These are phyloP conservation scores for Puccinia triticina DNA, from an alignment of 1,284 basidiomycete species.

Conservation along the genomic window DNA sequence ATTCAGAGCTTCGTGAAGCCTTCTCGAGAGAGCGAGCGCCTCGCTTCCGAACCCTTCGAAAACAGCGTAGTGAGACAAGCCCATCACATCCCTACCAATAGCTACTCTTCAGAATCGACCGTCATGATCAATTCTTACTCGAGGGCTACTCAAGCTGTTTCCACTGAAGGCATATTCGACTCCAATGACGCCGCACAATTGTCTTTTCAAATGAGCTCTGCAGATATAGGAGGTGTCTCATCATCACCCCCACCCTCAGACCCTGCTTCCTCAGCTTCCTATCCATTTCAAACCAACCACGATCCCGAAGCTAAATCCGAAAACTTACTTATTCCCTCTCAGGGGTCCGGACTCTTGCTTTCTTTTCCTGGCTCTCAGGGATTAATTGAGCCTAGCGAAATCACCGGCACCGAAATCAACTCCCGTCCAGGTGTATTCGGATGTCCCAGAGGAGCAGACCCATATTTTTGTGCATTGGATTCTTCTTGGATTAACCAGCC, in stretches of 20 bases:
- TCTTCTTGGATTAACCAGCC: constrained; percentile 22
- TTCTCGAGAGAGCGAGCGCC: background rate
- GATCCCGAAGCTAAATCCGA: constrained; percentile 1
- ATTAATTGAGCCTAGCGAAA: background rate
- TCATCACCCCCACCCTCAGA: constrained; percentile 29
- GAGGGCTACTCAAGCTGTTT: background rate
- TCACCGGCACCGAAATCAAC: background rate
- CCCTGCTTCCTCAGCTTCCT: constrained; percentile 9
- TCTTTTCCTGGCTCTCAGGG: background rate
- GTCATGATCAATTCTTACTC: background rate
- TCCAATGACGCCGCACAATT: background rate
- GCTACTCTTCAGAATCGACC: constrained; percentile 1
- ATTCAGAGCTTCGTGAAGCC: background rate
- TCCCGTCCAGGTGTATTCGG: background rate
- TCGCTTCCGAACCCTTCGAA: background rate
- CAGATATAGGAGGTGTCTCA: constrained; percentile 20
- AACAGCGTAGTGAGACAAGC: background rate
- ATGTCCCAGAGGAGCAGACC: constrained; percentile 5
- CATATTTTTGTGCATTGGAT: background rate
- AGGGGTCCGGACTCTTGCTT: background rate
- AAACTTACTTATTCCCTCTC: constrained; percentile 9
- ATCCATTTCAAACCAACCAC: constrained; percentile 6
- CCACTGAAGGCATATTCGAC: background rate
- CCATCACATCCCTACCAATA: background rate
- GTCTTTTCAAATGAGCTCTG: background rate